Evolutionary conservation across 2,329 filamentous ascomycete genomes (phyloP).

Genomic region (Cercospora zeina): DNA sequence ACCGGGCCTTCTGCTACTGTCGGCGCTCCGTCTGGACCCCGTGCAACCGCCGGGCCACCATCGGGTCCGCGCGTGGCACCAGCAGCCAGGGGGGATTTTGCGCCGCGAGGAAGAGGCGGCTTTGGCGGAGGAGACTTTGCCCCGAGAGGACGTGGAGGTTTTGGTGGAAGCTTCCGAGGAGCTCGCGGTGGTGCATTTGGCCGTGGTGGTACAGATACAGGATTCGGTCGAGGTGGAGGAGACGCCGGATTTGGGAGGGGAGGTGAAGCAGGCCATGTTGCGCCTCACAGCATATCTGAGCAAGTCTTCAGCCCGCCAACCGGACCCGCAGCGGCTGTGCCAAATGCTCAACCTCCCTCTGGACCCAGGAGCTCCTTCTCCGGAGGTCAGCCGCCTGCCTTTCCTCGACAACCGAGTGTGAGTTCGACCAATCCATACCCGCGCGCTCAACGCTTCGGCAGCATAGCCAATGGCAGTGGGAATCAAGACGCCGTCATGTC

Average conservation of each 20-base stretch:
- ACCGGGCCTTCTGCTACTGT: constrained; percentile 36
- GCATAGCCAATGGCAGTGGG: constrained; percentile 27
- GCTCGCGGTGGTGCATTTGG: constrained; percentile 33
- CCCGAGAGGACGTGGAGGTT: constrained; percentile 33
- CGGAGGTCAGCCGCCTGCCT: constrained; percentile 25
- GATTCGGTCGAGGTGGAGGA: constrained; percentile 14
- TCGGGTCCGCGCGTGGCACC: constrained; percentile 38
- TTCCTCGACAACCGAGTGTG: constrained; percentile 47
- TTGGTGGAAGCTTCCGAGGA: constrained; percentile 41
- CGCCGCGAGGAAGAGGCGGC: constrained; percentile 43
- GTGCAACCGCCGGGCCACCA: constrained; percentile 33
- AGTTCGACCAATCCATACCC: constrained; percentile 51
- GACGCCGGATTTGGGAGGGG: constrained; percentile 17
- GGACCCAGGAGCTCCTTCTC: constrained; percentile 39
- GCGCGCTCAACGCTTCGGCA: constrained; percentile 48
- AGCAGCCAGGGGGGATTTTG: constrained; percentile 43
- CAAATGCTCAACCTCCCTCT: constrained; percentile 34
- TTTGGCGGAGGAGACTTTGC: constrained; percentile 38
- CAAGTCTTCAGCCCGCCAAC: constrained; percentile 22
- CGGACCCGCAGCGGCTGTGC: constrained; percentile 18
- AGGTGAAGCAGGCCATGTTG: constrained; percentile 17
- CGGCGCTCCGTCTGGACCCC: constrained; percentile 40
- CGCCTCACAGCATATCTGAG: constrained; percentile 17
- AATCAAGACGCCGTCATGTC: constrained; percentile 30
- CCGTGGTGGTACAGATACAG: constrained; percentile 18